phyloP scores from a whole-genome alignment of 768 basidiomycete species.

The Agaricus blazei region DNA sequence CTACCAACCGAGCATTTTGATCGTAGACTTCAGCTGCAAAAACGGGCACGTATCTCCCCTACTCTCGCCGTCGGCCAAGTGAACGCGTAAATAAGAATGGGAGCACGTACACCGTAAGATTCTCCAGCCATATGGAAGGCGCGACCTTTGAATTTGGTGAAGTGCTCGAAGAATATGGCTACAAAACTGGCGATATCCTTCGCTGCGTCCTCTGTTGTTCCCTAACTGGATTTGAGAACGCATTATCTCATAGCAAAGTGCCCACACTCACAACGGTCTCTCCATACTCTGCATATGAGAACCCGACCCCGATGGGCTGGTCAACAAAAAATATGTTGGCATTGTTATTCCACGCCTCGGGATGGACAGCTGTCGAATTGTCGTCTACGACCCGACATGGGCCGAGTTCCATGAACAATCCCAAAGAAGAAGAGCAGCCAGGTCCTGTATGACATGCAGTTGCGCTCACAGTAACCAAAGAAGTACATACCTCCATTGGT shows the following conservation, averaged over 20 bases:
- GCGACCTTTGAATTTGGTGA: constrained; percentile 64
- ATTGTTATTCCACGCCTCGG: constrained; percentile 63
- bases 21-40: constrained; percentile 78
- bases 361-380: constrained; percentile 48
- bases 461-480: neutral
- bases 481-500: constrained; percentile 36
- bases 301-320: constrained; percentile 58
- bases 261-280: constrained; percentile 43
- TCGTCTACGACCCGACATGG: constrained; percentile 59
- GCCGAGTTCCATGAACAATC: constrained; percentile 24
- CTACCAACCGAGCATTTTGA: constrained; percentile 51
- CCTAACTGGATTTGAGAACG: constrained; percentile 24
- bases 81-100: neutral
- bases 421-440: constrained; percentile 6
- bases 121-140: constrained; percentile 67
- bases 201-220: constrained; percentile 63
- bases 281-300: constrained; percentile 60
- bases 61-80: neutral
- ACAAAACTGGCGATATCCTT: constrained; percentile 69
- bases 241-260: neutral
- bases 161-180: constrained; percentile 70
- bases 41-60: constrained; percentile 69
- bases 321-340: constrained; percentile 61
- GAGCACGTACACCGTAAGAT: constrained; percentile 61
- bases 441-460: neutral